Percentiles rank a stretch among this genome's conserved stretches.
Evolutionary conservation across 2,329 filamentous ascomycete genomes (phyloP).

Genomic region (Penicillium fuscoglaucum): DNA sequence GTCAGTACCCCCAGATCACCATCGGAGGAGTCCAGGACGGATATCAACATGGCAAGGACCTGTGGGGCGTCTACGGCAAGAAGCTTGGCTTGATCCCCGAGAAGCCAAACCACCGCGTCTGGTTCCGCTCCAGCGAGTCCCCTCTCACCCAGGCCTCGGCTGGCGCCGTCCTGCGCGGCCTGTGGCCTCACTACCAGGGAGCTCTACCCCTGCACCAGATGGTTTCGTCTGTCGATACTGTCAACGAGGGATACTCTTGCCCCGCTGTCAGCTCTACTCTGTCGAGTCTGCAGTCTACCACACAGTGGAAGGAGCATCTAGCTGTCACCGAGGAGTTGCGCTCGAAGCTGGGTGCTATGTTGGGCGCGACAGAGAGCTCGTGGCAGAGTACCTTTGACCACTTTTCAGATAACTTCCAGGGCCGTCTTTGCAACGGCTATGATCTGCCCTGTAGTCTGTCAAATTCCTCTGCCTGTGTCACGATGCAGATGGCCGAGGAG

Average conservation of each 20-base stretch:
- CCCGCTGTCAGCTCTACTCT: constrained; percentile 27
- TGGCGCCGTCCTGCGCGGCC: constrained; percentile 41
- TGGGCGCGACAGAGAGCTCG: constrained; percentile 29
- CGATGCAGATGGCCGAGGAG: constrained; percentile 33
- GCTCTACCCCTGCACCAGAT: constrained; percentile 42
- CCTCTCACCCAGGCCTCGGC: constrained; percentile 40
- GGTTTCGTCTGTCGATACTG: constrained; percentile 37
- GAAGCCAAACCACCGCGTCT: constrained; percentile 31
- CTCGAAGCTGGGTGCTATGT: constrained; percentile 32
- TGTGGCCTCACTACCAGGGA: constrained; percentile 37
- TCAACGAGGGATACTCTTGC: constrained; percentile 41
- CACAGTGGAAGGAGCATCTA: constrained; percentile 40
- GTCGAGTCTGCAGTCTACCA: constrained; percentile 28
- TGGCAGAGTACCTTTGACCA: constrained; percentile 43
- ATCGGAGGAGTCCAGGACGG: constrained; percentile 42
- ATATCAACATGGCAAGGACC: constrained; percentile 40
- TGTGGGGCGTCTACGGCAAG: constrained; percentile 36
- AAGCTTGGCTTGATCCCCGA: constrained; percentile 35
- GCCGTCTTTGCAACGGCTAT: constrained; percentile 43
- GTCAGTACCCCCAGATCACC: constrained; percentile 44
- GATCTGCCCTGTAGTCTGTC: constrained; percentile 34
- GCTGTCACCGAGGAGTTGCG: constrained; percentile 34
- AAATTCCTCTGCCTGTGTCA: constrained; percentile 35
- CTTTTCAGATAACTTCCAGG: constrained; percentile 45
- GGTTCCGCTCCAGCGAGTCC: constrained; percentile 41